Conservation (phyloP, 306 rosid species). For the Glycine latifolia region DNA sequence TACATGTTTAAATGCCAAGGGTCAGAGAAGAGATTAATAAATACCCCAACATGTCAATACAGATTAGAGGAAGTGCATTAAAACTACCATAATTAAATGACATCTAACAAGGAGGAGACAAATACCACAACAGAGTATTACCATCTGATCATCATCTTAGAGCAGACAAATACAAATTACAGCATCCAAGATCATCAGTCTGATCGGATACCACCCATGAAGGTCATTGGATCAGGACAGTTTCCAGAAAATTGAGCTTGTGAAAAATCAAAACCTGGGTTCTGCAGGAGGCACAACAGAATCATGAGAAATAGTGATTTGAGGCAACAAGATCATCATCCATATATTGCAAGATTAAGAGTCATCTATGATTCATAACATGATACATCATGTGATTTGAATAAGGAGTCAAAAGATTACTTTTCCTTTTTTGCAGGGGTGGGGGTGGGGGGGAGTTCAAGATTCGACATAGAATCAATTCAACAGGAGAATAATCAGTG, state of each 20-base stretch:
- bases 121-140: conserved; percentile 34
- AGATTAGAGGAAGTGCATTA: conserved; percentile 29
- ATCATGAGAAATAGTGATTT: conserved; percentile 25
- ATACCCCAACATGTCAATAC: conserved; percentile 6
- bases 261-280: conserved; percentile 98
- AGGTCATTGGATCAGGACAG: conserved; percentile 97
- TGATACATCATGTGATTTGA: too few relatives aligned
- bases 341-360: too few relatives aligned
- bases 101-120: conserved; percentile 32
- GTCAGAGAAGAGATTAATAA: conserved; percentile 13
- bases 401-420: too few relatives aligned
- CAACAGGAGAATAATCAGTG: background rate
- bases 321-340: conserved; percentile 8
- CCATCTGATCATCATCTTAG: conserved; percentile 36
- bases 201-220: conserved; percentile 89
- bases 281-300: conserved; percentile 62
- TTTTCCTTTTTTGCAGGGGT: too few relatives aligned
- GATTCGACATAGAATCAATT: too few relatives aligned
- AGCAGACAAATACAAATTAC: conserved; percentile 43
- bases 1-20: conserved; percentile 1
- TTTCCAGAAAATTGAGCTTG: conserved; percentile 91
- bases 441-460: too few relatives aligned
- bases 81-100: background rate
- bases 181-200: conserved; percentile 59
- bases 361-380: too few relatives aligned